Conservation (phyloP, 2,329 filamentous ascomycete genomes). For the Fusarium sp. region DNA sequence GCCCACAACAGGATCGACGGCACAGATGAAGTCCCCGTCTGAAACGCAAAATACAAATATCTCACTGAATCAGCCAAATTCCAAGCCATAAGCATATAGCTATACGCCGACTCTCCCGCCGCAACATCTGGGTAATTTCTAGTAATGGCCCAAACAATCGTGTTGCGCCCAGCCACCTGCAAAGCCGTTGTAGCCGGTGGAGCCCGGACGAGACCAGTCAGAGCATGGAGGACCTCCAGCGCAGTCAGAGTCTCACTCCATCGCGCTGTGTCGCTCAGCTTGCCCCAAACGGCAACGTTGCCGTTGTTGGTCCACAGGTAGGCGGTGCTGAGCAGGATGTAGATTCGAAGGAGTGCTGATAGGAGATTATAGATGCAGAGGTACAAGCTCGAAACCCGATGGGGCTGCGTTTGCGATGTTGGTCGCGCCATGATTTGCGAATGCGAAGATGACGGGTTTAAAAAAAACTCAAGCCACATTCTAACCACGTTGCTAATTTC, state of each 20-base stretch:
- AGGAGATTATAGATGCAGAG: slow-evolving; percentile 30
- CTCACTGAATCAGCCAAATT: slow-evolving; percentile 35
- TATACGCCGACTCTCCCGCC: slow-evolving; percentile 22
- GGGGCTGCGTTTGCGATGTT: background rate
- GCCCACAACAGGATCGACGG: slow-evolving; percentile 25
- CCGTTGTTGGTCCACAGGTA: slow-evolving; percentile 20
- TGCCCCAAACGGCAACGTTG: slow-evolving; percentile 30
- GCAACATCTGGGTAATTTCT: slow-evolving; percentile 37
- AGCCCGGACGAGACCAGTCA: slow-evolving; percentile 28
- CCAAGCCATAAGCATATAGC: slow-evolving; percentile 37
- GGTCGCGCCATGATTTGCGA: slow-evolving; percentile 1
- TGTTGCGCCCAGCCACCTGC: slow-evolving; percentile 39
- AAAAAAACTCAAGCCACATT: background rate
- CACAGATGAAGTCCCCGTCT: slow-evolving; percentile 17
- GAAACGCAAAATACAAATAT: slow-evolving; percentile 37
- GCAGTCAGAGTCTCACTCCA: slow-evolving; percentile 34
- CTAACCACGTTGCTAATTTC: background rate
- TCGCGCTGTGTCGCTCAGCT: slow-evolving; percentile 28
- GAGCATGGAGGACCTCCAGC: slow-evolving; percentile 29
- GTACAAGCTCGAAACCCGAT: background rate
- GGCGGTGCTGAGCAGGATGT: slow-evolving; percentile 16
- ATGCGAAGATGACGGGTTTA: background rate
- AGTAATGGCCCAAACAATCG: slow-evolving; percentile 41
- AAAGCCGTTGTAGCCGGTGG: slow-evolving; percentile 32
- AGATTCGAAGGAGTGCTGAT: slow-evolving; percentile 17